A percentile compares a stretch with the other conserved stretches of the same genome.
Conservation (phyloP, 306 rosid species). For the Cercis canadensis region DNA sequence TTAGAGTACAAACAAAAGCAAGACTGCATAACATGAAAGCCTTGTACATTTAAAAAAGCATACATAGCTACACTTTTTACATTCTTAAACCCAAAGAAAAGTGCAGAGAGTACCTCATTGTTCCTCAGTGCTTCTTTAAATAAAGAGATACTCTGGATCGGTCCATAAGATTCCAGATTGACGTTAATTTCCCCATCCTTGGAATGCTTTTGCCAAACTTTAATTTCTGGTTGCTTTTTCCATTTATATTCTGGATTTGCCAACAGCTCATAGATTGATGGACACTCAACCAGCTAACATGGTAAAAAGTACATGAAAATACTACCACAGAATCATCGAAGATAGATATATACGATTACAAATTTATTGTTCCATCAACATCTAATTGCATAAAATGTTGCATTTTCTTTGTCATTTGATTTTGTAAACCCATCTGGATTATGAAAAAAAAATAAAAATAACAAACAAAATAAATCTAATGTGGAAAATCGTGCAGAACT, state of each 20-base stretch:
- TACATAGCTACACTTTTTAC: slow-evolving; percentile 23
- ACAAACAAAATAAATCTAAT: too few relatives aligned
- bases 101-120: slow-evolving; percentile 65
- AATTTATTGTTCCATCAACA: too few relatives aligned
- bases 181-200: slow-evolving; percentile 54
- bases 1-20: slow-evolving; percentile 25
- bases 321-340: neutral
- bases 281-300: slow-evolving; percentile 87
- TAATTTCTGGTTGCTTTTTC: slow-evolving; percentile 77
- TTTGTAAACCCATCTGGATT: too few relatives aligned
- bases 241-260: slow-evolving; percentile 79
- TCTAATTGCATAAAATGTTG: neutral
- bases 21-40: slow-evolving; percentile 17
- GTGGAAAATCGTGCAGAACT: too few relatives aligned
- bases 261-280: slow-evolving; percentile 95
- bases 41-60: too few relatives aligned
- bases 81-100: slow-evolving; percentile 20
- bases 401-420: too few relatives aligned
- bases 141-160: slow-evolving; percentile 51
- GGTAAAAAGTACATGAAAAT: slow-evolving; percentile 35
- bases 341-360: neutral
- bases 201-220: slow-evolving; percentile 74
- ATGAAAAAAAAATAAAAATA: too few relatives aligned
- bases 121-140: slow-evolving; percentile 76
- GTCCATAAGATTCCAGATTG: slow-evolving; percentile 75